Base-by-base conservation (phyloP, 306 rosid species). In the Pueraria montana region DNA sequence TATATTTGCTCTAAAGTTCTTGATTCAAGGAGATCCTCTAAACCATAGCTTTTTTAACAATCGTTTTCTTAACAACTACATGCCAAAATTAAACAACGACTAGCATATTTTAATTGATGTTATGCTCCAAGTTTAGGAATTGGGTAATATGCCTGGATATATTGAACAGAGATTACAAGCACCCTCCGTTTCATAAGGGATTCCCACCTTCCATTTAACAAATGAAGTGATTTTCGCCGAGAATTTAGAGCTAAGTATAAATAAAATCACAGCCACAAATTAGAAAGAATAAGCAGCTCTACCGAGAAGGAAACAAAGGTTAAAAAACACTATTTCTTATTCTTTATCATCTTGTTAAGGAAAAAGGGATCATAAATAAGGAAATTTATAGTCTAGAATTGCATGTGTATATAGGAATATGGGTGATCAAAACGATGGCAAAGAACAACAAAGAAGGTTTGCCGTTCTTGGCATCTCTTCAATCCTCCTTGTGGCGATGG, bases 401-500 rank as follows among this genome's bases (percentile, higher is more conserved):
- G 16, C 72, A 36, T 30, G 70, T 8, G 26, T 17, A 8, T 64
- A 65, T n/a, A 65, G 49, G 49, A 3, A 65, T 8, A 81, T 81
- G 80, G 67, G n/a, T 21, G 67, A 9, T 61, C 0, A 2, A 6
- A 11, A 2, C 0, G 2, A 0, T 11, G 23, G 30, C 14, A 11
- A 2, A 2, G 26, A 49, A 5, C 16, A 45, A 12, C 13, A 38
- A 40, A 77, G 17, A 48, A 76, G 10, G 48, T 21, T 53, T 18
- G 50, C 77, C 8, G 18, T 86, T 55, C 34, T 86, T 18, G 76
- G 86, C 9, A 1, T 86, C 6, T 86, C 88, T 43, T 77, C 83
- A 4, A 34, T 86, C 56, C 88, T 86, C 40, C 74, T 86, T 12
- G 73, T 82, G 21, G 81, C 83, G 0, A 34, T 87, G 81, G 77